phyloP scores from a whole-genome alignment of 2,329 filamentous ascomycete genomes.

The Blumeria graminis region DNA sequence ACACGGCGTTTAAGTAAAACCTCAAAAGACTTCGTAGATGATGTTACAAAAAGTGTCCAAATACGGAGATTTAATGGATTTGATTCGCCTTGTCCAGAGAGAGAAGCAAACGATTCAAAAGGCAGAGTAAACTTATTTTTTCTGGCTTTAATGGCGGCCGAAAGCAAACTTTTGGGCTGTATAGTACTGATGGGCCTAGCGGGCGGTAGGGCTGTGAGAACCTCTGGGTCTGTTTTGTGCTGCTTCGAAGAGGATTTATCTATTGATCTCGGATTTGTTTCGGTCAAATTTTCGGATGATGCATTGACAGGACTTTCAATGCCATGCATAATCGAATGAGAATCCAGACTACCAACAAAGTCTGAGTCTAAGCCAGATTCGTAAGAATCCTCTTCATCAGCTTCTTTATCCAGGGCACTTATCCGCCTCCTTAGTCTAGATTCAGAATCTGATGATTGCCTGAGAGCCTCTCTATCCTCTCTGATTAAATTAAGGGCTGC shows the following conservation, averaged over 20 bases:
- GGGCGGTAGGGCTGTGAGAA: constrained; percentile 43
- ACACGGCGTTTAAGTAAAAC: constrained; percentile 46
- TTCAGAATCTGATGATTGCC: constrained; percentile 26
- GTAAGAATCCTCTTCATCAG: constrained; percentile 27
- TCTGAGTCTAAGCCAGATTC: constrained; percentile 38
- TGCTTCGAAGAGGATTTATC: constrained; percentile 39
- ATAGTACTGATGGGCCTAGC: constrained; percentile 42
- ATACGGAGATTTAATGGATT: constrained; percentile 56
- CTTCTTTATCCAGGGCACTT: constrained; percentile 26
- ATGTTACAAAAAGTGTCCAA: constrained; percentile 46
- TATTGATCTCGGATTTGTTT: constrained; percentile 37
- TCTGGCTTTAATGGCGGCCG: constrained; percentile 48
- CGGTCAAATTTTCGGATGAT: constrained; percentile 33
- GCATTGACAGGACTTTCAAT: constrained; percentile 31
- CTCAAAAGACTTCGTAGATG: constrained; percentile 40
- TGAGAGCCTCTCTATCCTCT: constrained; percentile 26
- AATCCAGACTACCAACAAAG: constrained; percentile 44
- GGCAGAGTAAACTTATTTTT: constrained; percentile 44
- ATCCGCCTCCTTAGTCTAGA: constrained; percentile 13
- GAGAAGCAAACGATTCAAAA: constrained; percentile 51
- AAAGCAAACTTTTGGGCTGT: constrained; percentile 45
- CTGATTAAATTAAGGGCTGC: constrained; percentile 32
- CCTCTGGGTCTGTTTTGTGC: constrained; percentile 28
- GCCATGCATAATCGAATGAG: constrained; percentile 43
- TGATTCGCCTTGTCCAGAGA: constrained; percentile 56